Base-by-base conservation (phyloP, 2,329 filamentous ascomycete species). In the Periglandula ipomoeae region DNA sequence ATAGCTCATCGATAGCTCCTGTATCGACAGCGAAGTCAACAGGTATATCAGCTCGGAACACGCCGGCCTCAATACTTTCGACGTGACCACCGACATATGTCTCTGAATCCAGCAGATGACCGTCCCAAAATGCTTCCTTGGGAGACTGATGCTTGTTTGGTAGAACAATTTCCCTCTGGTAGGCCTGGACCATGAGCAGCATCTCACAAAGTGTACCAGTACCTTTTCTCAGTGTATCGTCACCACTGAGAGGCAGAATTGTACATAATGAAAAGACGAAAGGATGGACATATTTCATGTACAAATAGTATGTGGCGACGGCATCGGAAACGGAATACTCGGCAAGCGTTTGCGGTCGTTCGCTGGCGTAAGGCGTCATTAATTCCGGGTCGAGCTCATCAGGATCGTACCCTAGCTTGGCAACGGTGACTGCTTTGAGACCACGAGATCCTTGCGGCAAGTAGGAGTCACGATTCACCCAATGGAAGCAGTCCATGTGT, bases 201-300 rank as follows among this genome's bases (percentile, higher is more conserved):
- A 98, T 98, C 70, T 98, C 93, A 65, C 93, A 98, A n/a, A 98
- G 78, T 0, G 93, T 98, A 66, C 93, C 93, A 0, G 93, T 98
- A 63, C 93, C 93, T 66, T 98, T 98, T 56, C 93, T 81, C 58
- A 97, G 67, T 1, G 90, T 88, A 62, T 97, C 93, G 60, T 98
- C 91, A 30, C 90, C 89, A 40, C 88, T 89, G 1, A 98, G 76
- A 0, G 93, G 93, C 64, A 98, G 75, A 70, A 98, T 96, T 1
- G 90, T 98, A 69, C 93, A 98, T 0, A 98, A 74, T 1, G 94
- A 97, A 75, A 98, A 98, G 65, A 98, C 93, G 72, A 98, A 98
- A 3, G 93, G 93, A 65, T 98, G 93, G n/a, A 98, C 88, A 66
- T 98, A 98, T 84, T 98, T 98, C 94, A 98, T 98, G 76, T 98